Conservation (phyloP, 192 early-diverging fungal species). For the Allomyces arbusculus region DNA sequence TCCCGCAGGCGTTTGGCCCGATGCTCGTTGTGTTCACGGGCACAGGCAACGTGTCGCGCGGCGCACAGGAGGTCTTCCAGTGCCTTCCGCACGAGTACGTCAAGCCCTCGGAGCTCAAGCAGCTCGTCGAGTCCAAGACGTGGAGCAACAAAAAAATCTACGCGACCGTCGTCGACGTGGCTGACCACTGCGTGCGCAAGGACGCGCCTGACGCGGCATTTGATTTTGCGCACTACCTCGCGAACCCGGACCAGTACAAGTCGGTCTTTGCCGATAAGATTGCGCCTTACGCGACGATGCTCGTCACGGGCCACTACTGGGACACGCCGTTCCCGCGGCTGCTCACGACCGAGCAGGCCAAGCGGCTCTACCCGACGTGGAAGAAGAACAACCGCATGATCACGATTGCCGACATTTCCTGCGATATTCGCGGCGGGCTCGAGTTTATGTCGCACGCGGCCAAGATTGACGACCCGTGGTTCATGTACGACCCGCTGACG, state of each 20-base stretch:
- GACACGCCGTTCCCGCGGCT: conserved; percentile 64
- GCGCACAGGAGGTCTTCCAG: conserved; percentile 78
- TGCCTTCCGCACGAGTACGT: conserved; percentile 81
- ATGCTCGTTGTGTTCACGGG: conserved; percentile 83
- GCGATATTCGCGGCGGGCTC: conserved; percentile 81
- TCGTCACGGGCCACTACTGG: conserved; percentile 94
- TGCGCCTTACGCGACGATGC: conserved; percentile 72
- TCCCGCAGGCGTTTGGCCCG: conserved; percentile 71
- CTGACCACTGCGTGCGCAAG: conserved; percentile 68
- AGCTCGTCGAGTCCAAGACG: conserved; percentile 32
- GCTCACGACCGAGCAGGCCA: conserved; percentile 67
- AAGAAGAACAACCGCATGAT: conserved; percentile 52
- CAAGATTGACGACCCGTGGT: conserved; percentile 78
- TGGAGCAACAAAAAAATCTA: conserved; percentile 46
- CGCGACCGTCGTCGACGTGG: conserved; percentile 48
- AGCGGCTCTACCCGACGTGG: conserved; percentile 38
- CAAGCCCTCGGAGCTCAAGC: conserved; percentile 39
- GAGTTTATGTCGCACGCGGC: conserved; percentile 84
- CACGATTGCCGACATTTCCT: conserved; percentile 75
- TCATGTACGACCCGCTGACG: conserved; percentile 67
- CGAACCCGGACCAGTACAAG: conserved; percentile 53
- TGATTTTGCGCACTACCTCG: conserved; percentile 44
- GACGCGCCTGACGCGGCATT: conserved; percentile 28
- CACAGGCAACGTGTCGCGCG: conserved; percentile 73
- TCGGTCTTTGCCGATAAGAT: conserved; percentile 69